Conservation (phyloP, 2,329 filamentous ascomycete species). For the Aspergillus niger region DNA sequence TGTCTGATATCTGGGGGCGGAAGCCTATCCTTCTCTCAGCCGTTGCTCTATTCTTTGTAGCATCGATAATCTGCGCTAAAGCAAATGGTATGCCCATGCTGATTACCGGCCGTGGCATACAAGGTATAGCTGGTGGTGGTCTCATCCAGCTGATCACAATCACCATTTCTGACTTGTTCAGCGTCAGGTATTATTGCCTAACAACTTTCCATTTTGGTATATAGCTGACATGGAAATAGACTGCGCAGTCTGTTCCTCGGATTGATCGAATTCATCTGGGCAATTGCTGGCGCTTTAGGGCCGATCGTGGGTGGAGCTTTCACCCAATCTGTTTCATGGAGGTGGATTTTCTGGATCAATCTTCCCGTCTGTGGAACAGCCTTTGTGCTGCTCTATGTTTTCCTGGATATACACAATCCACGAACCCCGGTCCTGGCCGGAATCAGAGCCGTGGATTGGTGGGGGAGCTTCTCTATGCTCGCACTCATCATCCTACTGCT, state of each 20-base stretch:
- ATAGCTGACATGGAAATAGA: constrained; percentile 27
- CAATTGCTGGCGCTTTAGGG: constrained; percentile 55
- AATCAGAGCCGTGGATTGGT: constrained; percentile 57
- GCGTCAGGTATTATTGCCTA: constrained; percentile 38
- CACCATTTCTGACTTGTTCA: constrained; percentile 59
- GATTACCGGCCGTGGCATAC: constrained; percentile 55
- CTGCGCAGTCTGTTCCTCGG: constrained; percentile 54
- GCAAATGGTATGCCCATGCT: constrained; percentile 54
- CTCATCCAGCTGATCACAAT: constrained; percentile 56
- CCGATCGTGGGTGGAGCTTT: constrained; percentile 58
- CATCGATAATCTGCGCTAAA: constrained; percentile 54
- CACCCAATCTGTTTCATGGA: constrained; percentile 47
- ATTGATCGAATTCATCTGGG: constrained; percentile 57
- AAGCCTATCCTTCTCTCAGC: constrained; percentile 54
- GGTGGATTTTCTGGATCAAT: constrained; percentile 61
- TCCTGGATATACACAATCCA: constrained; percentile 59
- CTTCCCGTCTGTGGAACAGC: constrained; percentile 53
- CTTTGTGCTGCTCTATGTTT: constrained; percentile 53
- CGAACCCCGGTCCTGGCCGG: constrained; percentile 53
- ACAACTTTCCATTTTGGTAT: background rate
- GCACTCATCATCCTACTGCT: constrained; percentile 55
- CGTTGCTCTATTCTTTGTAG: constrained; percentile 52
- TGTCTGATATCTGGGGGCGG: constrained; percentile 34
- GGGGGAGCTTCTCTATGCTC: constrained; percentile 54
- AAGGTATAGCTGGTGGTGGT: constrained; percentile 58